These are phyloP conservation scores for Cydonia oblonga DNA, from an alignment of 331 rosid species.

Conservation along the genomic window DNA sequence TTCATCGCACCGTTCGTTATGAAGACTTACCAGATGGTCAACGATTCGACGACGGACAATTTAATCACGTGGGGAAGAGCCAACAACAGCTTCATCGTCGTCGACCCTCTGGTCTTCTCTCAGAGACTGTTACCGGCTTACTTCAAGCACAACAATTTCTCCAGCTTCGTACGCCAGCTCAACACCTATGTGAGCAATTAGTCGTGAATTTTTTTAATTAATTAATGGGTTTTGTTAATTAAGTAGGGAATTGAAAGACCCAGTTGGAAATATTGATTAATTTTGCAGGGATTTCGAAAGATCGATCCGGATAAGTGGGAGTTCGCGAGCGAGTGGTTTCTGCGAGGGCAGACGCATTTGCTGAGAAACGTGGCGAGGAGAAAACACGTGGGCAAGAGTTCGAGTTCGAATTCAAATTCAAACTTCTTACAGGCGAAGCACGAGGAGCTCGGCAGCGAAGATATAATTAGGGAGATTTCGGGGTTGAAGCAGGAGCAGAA, in stretches of 20 bases:
- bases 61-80: constrained; percentile 63
- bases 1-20: constrained; percentile 63
- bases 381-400: constrained; percentile 21
- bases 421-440: neutral
- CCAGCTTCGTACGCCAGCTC: constrained; percentile 92
- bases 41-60: constrained; percentile 58
- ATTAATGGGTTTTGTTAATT: neutral
- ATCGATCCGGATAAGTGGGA: constrained; percentile 94
- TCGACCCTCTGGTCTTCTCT: constrained; percentile 61
- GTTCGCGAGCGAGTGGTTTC: constrained; percentile 85
- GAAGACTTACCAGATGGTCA: constrained; percentile 81
- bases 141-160: constrained; percentile 92
- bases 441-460: constrained; percentile 46
- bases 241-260: neutral
- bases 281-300: constrained; percentile 61
- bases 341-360: constrained; percentile 65
- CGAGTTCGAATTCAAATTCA: neutral
- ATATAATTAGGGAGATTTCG: constrained; percentile 47
- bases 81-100: constrained; percentile 77
- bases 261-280: neutral
- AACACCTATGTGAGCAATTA: constrained; percentile 57
- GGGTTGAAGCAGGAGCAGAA: constrained; percentile 65
- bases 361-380: constrained; percentile 47
- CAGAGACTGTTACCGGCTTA: constrained; percentile 60
- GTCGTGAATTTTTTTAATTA: neutral